Percentiles rank a stretch among this genome's conserved stretches.
phyloP scores from a whole-genome alignment of 805 yeast species.

The Saccharomycopsis schoenii region DNA sequence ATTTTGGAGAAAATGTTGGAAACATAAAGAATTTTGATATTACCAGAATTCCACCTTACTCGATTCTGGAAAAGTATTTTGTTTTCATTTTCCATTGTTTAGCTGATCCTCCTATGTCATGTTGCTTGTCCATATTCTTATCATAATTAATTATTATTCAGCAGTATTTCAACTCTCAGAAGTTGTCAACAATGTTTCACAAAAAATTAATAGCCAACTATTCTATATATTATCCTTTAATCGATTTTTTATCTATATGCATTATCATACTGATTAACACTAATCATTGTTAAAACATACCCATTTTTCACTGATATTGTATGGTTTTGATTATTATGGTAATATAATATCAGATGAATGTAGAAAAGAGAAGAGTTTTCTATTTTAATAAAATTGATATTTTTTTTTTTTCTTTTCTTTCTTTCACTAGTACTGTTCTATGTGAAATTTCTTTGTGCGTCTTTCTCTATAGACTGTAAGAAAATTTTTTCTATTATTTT shows the following conservation, averaged over 20 bases:
- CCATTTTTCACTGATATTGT: constrained; percentile 13
- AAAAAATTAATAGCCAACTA: too few relatives aligned
- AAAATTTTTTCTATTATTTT: background rate
- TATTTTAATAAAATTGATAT: background rate
- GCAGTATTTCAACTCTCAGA: too few relatives aligned
- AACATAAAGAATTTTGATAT: too few relatives aligned
- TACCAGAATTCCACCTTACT: too few relatives aligned
- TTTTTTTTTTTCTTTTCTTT: background rate
- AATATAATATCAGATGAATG: background rate
- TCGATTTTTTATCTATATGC: background rate
- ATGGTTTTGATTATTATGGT: background rate
- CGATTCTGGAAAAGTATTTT: too few relatives aligned
- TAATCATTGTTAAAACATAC: constrained; percentile 3
- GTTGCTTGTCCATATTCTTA: too few relatives aligned
- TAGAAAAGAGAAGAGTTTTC: background rate
- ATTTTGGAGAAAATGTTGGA: too few relatives aligned
- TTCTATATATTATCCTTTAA: background rate
- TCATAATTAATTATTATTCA: too few relatives aligned
- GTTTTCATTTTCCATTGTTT: too few relatives aligned
- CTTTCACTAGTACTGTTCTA: background rate
- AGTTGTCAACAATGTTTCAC: too few relatives aligned
- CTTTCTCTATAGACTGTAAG: background rate
- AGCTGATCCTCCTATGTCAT: too few relatives aligned
- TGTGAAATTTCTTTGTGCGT: constrained; percentile 1
- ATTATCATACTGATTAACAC: background rate